phyloP scores from a whole-genome alignment of 306 rosid genomes.

The Vigna angularis region DNA sequence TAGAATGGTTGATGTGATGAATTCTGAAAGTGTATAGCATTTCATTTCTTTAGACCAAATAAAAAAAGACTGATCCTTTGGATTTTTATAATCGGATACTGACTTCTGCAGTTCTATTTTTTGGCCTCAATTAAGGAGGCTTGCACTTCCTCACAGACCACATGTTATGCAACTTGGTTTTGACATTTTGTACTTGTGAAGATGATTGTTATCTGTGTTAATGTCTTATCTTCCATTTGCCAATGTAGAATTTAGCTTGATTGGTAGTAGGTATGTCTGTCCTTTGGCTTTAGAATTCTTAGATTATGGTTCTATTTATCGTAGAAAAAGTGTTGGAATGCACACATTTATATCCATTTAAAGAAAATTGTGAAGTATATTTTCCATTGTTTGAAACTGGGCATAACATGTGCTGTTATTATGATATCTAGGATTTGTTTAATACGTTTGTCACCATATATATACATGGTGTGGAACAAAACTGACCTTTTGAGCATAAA shows the following conservation, averaged over 20 bases:
- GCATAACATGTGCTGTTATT: conserved; percentile 3
- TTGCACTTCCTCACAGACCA: neutral
- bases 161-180: conserved; percentile 16
- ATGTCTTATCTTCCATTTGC: conserved; percentile 21
- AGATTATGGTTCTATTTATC: conserved; percentile 25
- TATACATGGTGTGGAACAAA: conserved; percentile 30
- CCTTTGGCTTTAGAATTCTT: neutral
- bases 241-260: conserved; percentile 34
- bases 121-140: neutral
- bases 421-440: neutral
- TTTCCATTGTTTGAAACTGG: conserved; percentile 38
- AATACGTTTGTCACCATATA: conserved; percentile 6
- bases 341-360: conserved; percentile 9
- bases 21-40: neutral
- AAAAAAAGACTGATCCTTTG: conserved; percentile 3
- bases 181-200: conserved; percentile 1
- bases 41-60: neutral
- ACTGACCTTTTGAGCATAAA: conserved; percentile 38
- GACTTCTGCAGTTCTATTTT: neutral
- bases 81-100: conserved; percentile 10
- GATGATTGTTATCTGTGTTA: conserved; percentile 1
- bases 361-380: conserved; percentile 13
- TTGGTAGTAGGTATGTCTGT: neutral
- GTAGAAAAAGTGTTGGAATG: neutral
- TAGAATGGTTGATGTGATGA: conserved; percentile 11